Conservation (phyloP, 2,329 filamentous ascomycete species). For the Penicillium sp. region DNA sequence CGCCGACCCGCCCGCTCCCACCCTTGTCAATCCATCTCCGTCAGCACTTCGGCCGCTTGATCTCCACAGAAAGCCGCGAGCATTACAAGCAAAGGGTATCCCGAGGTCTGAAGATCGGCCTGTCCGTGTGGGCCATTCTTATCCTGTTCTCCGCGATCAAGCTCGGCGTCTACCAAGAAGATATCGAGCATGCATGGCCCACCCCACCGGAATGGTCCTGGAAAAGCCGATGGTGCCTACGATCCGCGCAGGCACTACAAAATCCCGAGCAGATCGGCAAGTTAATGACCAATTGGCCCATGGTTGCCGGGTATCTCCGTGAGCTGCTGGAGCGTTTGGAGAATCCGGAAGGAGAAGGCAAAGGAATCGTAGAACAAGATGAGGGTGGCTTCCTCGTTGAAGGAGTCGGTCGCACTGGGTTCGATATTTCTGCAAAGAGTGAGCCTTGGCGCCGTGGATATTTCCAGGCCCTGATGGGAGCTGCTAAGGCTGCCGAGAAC, state of each 20-base stretch:
- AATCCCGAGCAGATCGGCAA: slow-evolving; percentile 56
- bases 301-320: slow-evolving; percentile 60
- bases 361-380: slow-evolving; percentile 58
- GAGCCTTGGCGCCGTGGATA: slow-evolving; percentile 86
- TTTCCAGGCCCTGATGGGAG: slow-evolving; percentile 75
- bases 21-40: slow-evolving; percentile 55
- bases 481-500: slow-evolving; percentile 73
- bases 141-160: slow-evolving; percentile 60
- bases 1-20: slow-evolving; percentile 47
- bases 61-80: slow-evolving; percentile 69
- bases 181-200: slow-evolving; percentile 71
- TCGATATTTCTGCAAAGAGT: slow-evolving; percentile 71
- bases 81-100: slow-evolving; percentile 52
- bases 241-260: slow-evolving; percentile 62
- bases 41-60: slow-evolving; percentile 62
- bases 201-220: slow-evolving; percentile 81
- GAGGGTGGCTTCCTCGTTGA: slow-evolving; percentile 55
- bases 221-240: slow-evolving; percentile 65
- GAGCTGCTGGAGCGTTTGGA: slow-evolving; percentile 67
- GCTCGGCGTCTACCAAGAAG: slow-evolving; percentile 69
- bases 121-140: slow-evolving; percentile 69
- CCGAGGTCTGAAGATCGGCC: slow-evolving; percentile 66
- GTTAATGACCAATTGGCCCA: slow-evolving; percentile 65
- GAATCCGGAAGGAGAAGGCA: slow-evolving; percentile 66
- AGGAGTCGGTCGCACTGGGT: slow-evolving; percentile 56